Base-by-base conservation (phyloP, 2,329 filamentous ascomycete species). In the Tetracladium maxilliforme region DNA sequence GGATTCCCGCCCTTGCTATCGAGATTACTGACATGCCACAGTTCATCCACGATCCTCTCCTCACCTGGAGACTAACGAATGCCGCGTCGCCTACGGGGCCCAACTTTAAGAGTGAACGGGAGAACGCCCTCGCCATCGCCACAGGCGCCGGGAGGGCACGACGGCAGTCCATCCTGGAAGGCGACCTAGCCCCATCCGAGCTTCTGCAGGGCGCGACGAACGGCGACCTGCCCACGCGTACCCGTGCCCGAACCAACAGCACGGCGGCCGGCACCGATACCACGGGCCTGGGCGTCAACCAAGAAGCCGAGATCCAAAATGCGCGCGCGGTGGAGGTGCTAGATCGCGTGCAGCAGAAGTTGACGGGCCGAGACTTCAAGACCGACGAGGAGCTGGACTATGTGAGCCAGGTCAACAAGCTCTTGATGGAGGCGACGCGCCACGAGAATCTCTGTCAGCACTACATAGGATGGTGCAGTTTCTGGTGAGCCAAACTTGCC, bases 11-110 rank as follows among this genome's bases (percentile, higher is more conserved):
- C n/a, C 6, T 24, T 16, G 14, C 17, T 10, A 16, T 23, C 6
- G 14, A 7, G 14, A 23, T 23, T 30, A 33, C 33, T 45, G 33
- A 49, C 29, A 20, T 19, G n/a, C 13, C 8, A 6, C 43, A 90
- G 81, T 99, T 99, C 56, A 94, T 99, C 37, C 92, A 99, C 48
- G 90, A 99, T 49, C 90, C 92, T n/a, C 69, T 99, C 21, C 78
- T 98, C 27, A 98, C 86, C 24, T 99, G 90, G 90, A 78, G 90
- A 39, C 68, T 99, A 19, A 76, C 70, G 16, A 71, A 63, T 27
- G 62, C 65, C 7, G 58, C 38, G 7, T 73, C 67, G 16, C 72
- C 73, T 2, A 50, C 58, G 9, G 74, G 74, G 1, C 74, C 74
- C 22, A 74, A 74, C 44, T 32, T 42, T 59, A 52, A 56, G 24